Base-by-base conservation (phyloP, 2,329 filamentous ascomycete species). In the Coniochaeta sp. region DNA sequence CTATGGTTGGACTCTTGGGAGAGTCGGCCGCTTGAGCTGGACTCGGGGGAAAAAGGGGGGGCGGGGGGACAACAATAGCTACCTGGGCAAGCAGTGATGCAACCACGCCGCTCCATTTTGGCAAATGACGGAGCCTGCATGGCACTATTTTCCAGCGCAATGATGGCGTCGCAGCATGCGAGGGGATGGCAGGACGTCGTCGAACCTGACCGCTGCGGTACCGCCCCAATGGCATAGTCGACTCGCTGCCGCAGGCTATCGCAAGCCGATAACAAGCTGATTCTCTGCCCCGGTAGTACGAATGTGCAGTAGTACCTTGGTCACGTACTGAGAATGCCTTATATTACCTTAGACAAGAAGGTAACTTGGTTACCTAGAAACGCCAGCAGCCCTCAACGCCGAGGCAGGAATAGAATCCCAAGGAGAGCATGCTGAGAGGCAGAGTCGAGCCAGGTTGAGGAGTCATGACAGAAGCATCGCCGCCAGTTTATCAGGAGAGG, bases 1-100 rank as follows among this genome's bases (percentile, higher is more conserved):
- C 9, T 17, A 32, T 58, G 55, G 55, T 58, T 44, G 59, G 42
- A 60, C 8, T 42, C 19, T 14, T 60, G 55, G 59, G 22, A 58
- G 40, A 58, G 26, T 32, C 17, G 50, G 50, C 50, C 50, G 50
- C 50, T 55, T 55, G 50, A 55, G 50, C 50, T 55, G 50, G 50
- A 55, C 7, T 8, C 6, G 19, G 32, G n/a, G n/a, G n/a, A n/a
- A n/a, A n/a, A 22, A n/a, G 50, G 24, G 24, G 28, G 9, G 7
- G n/a, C n/a, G n/a, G n/a, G n/a, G n/a, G n/a, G n/a, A n/a, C n/a
- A n/a, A n/a, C 50, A 54, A 54, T 28, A 44, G 40, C 40, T 44
- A 22, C 19, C 19, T 47, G n/a, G 38, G 17, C n/a, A 47, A 47
- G 42, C 19, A 24, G 42, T 47, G 12, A 47, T 10, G 42, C 42